Base-by-base conservation (phyloP, 306 rosid species). In the Quercus glauca region DNA sequence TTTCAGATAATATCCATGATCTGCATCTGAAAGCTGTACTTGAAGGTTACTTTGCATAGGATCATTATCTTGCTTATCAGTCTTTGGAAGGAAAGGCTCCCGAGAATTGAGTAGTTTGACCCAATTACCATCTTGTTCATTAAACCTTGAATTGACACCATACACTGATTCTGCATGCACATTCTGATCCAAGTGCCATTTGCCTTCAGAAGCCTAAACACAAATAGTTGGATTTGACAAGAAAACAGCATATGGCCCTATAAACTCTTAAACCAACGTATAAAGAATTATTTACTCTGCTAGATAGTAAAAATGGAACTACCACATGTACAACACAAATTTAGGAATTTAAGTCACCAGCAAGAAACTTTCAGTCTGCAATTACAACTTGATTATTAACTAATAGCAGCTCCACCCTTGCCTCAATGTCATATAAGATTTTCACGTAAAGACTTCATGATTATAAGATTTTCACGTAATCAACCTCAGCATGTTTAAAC, bases 131-230 rank as follows among this genome's bases (percentile, higher is more conserved):
- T 84, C 80, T 73, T 81, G 87, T 26, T 78, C 89, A 81, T 56
- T 25, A 80, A 73, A 61, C 73, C 78, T 77, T 33, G 78, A 83
- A 73, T 57, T 74, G 57, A 77, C 63, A 73, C 85, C 83, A 81
- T 75, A 73, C 19, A 55, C 77, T 51, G 79, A 74, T 73, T 78
- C 70, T 70, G 84, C 57, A 69, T 75, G 83, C 61, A 55, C 41
- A 58, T 75, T 63, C 79, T 21, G 82, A 85, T 86, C 89, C 77
- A 81, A 64, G 56, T 87, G 82, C 91, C 81, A 87, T 53, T 61
- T 79, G 71, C 79, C 79, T 79, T 73, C 73, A 75, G 77, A 81
- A 28, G 58, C 52, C 26, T 71, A 73, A 75, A 76, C 58, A 56
- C 51, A 76, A 60, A 43, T 64, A 75, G 10, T 77, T 70, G 74